Evolutionary conservation across 1,284 basidiomycete species (phyloP).

Genomic region (Mycosarcoma mackinlayi): DNA sequence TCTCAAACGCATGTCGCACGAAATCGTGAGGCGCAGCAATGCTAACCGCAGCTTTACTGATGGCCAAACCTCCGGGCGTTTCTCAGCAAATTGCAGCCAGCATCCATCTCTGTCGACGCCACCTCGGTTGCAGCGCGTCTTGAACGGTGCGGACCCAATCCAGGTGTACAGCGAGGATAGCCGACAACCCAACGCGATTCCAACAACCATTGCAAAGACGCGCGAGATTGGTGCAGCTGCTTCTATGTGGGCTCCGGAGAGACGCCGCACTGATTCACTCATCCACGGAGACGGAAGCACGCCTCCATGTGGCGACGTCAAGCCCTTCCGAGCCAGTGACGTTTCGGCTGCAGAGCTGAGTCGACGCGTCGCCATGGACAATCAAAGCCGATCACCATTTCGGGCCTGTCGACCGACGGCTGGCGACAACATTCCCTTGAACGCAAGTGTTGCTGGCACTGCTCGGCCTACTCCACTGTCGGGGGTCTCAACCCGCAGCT

Average conservation of each 20-base stretch:
- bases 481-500: constrained; percentile 13
- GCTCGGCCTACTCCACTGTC: constrained; percentile 5
- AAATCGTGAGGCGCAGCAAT: constrained; percentile 24
- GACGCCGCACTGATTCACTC: background rate
- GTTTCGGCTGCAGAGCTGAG: constrained; percentile 20
- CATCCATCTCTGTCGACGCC: constrained; percentile 17
- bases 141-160: constrained; percentile 25
- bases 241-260: constrained; percentile 33
- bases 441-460: constrained; percentile 5
- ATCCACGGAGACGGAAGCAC: background rate
- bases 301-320: background rate
- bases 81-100: constrained; percentile 9
- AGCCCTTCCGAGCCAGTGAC: constrained; percentile 12
- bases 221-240: constrained; percentile 22
- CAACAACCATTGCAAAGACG: background rate
- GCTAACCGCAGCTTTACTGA: too few relatives aligned
- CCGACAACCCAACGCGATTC: background rate
- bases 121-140: constrained; percentile 20
- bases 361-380: constrained; percentile 23
- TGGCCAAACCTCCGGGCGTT: background rate
- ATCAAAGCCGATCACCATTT: background rate
- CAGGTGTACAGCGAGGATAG: constrained; percentile 13
- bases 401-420: background rate
- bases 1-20: constrained; percentile 35
- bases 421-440: background rate